Conservation (phyloP, 352 stramenopile species). For the Blastocystis sp. region DNA sequence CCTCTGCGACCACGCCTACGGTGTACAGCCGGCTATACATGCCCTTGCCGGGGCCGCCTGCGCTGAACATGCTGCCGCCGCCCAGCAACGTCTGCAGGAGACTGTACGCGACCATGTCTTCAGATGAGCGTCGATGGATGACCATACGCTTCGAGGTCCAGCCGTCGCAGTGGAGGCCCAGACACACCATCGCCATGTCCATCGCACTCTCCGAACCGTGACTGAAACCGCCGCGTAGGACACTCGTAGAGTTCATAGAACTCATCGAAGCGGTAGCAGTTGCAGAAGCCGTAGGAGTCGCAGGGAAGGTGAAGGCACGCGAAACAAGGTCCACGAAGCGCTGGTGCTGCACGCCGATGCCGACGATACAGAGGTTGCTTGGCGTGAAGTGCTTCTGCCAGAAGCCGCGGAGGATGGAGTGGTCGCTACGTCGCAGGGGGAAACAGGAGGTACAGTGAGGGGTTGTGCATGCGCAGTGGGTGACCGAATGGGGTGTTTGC, state of each 20-base stretch:
- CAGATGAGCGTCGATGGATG: not conserved
- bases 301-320: not conserved
- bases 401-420: not conserved
- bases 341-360: constrained; percentile 5
- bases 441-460: not conserved
- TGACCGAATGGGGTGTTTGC: constrained; percentile 47
- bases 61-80: constrained; percentile 91
- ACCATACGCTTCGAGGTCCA: constrained; percentile 77
- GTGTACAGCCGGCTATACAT: constrained; percentile 97
- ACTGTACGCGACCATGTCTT: constrained; percentile 83
- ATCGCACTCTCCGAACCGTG: constrained; percentile 26
- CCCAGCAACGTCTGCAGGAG: constrained; percentile 92
- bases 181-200: constrained; percentile 74
- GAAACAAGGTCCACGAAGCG: not conserved
- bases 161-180: constrained; percentile 86
- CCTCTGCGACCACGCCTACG: not conserved
- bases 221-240: not conserved
- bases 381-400: constrained; percentile 40
- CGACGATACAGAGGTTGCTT: constrained; percentile 23
- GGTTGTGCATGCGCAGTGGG: constrained; percentile 9
- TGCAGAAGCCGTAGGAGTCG: not conserved
- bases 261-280: no score
- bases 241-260: not conserved
- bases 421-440: not conserved
- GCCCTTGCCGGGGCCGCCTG: constrained; percentile 92